Evolutionary conservation across 2,329 filamentous ascomycete species (phyloP).

Genomic region (Neonectria ditissima): DNA sequence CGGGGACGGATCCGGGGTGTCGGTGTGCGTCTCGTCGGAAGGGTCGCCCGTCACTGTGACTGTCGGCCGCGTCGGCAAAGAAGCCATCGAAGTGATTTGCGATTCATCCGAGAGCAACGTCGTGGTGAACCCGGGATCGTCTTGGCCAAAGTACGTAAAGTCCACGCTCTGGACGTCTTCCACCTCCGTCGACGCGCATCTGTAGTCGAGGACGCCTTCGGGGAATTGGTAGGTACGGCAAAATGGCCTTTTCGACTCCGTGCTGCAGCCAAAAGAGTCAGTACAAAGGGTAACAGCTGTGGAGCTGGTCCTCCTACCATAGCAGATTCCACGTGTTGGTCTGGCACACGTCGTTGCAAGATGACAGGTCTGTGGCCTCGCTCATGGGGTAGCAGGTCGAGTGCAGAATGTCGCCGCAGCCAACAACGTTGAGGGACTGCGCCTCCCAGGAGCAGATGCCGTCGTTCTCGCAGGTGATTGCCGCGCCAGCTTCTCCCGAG

Average conservation of each 20-base stretch:
- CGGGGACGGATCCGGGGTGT: neutral
- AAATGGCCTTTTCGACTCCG: conserved; percentile 25
- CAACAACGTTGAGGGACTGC: neutral
- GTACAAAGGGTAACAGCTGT: fast-evolving
- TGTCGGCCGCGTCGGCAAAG: neutral
- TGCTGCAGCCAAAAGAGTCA: conserved; percentile 8
- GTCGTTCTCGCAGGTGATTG: conserved; percentile 29
- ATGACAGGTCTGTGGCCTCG: neutral
- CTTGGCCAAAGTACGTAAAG: conserved; percentile 25
- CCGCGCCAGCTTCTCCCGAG: conserved; percentile 31
- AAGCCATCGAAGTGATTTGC: neutral
- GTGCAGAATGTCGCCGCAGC: conserved; percentile 16
- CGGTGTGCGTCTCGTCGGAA: neutral
- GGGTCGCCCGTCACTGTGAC: neutral
- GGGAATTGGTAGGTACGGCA: conserved; percentile 31
- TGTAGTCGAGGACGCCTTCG: conserved; percentile 20
- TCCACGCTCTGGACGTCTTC: conserved; percentile 21
- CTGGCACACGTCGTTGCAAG: conserved; percentile 33
- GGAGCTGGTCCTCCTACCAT: conserved; percentile 21
- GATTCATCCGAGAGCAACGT: neutral
- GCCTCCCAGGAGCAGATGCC: conserved; percentile 28
- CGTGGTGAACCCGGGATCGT: conserved; percentile 6
- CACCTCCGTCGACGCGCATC: conserved; percentile 22
- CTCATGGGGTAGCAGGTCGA: conserved; percentile 5
- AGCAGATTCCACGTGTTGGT: conserved; percentile 32